Evolutionary conservation across 1,284 basidiomycete species (phyloP).

Genomic region (Sporisorium exsertum): DNA sequence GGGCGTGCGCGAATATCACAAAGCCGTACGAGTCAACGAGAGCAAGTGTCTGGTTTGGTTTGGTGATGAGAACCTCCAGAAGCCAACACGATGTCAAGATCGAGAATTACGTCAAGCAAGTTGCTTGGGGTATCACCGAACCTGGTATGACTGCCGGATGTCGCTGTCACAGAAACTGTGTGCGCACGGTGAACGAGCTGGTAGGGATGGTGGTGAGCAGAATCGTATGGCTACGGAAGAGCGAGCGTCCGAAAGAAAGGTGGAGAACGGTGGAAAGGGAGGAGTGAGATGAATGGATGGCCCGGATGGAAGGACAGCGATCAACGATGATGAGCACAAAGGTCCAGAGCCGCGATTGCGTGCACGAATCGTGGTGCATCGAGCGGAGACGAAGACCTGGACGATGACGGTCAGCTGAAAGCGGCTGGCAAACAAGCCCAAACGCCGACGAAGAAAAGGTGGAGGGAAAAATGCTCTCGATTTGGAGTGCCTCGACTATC

Average conservation of each 20-base stretch:
- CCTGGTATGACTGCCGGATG: not conserved
- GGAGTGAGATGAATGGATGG: not conserved
- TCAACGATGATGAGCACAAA: conserved; percentile 16
- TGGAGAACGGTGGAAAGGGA: not conserved
- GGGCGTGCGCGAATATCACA: conserved; percentile 2
- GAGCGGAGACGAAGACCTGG: not conserved
- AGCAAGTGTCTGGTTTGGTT: not conserved
- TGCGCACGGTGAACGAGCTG: not conserved
- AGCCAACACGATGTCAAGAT: not conserved
- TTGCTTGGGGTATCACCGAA: not conserved
- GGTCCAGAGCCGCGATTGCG: not conserved
- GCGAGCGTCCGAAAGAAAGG: not conserved
- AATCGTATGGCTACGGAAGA: not conserved
- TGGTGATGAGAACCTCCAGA: not conserved
- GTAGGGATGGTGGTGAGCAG: not conserved
- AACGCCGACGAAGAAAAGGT: conserved; percentile 12
- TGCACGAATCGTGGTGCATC: not conserved
- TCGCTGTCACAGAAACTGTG: not conserved
- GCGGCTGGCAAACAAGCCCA: not conserved
- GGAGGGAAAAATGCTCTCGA: conserved; percentile 14
- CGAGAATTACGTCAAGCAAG: not conserved
- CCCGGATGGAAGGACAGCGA: not conserved
- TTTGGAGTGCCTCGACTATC: not conserved
- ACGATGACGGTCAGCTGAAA: conserved; percentile 4
- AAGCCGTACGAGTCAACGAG: not conserved